Percentiles rank a stretch among this genome's conserved stretches.
phyloP scores from a whole-genome alignment of 78 protist species.

The Mastigamoeba balamuthi region DNA sequence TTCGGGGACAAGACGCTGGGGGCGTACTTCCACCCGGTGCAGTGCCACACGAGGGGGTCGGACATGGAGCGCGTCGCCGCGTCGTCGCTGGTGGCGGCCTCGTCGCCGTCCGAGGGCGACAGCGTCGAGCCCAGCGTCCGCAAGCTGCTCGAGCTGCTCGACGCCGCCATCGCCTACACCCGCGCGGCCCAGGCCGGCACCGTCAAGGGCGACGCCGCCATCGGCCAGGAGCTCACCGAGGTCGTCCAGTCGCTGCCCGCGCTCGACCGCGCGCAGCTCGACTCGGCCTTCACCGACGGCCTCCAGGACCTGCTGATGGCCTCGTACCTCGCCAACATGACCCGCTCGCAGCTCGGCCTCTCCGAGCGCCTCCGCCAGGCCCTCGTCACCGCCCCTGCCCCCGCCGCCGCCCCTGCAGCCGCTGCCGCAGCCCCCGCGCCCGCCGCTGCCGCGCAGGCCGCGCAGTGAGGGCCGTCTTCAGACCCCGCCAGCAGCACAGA shows the following conservation, averaged over 20 bases:
- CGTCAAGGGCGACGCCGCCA: not conserved
- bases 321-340: not conserved
- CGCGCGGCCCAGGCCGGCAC: not conserved
- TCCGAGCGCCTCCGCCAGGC: not conserved
- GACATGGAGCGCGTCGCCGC: not conserved
- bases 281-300: not conserved
- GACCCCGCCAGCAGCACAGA: no score
- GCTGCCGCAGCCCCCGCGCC: no score
- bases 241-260: not conserved
- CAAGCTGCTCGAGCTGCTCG: not conserved
- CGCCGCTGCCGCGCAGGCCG: no score
- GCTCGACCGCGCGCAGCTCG: not conserved
- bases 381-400: no score
- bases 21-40: not conserved
- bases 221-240: not conserved
- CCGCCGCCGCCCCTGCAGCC: no score
- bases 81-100: not conserved
- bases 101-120: not conserved
- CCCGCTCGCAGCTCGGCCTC: not conserved
- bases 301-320: slow-evolving; percentile 7
- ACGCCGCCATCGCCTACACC: not conserved
- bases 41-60: not conserved
- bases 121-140: not conserved
- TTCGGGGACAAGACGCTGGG: not conserved
- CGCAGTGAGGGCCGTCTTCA: no score